phyloP scores from a whole-genome alignment of 345 rosid genomes.

The Balakata baccata region DNA sequence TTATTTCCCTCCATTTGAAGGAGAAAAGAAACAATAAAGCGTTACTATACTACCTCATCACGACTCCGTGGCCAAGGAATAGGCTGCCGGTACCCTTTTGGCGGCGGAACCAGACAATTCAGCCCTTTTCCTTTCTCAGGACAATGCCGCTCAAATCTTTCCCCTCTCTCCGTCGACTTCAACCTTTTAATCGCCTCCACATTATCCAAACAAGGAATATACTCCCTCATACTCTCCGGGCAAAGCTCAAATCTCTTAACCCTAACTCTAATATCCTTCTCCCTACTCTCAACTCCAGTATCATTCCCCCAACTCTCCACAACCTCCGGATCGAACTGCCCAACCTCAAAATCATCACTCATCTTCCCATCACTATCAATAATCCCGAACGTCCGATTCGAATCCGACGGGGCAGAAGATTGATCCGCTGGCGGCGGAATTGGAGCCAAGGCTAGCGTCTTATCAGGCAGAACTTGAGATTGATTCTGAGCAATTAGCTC shows the following conservation, averaged over 20 bases:
- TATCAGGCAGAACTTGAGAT: constrained; percentile 12
- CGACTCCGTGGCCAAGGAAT: constrained; percentile 96
- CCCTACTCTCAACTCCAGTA: constrained; percentile 21
- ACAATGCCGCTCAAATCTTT: constrained; percentile 80
- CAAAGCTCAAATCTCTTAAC: constrained; percentile 51
- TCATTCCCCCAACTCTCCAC: constrained; percentile 51
- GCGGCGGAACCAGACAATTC: constrained; percentile 81
- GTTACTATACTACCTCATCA: constrained; percentile 62
- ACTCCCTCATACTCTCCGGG: constrained; percentile 59
- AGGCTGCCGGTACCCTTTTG: constrained; percentile 63
- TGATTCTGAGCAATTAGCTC: constrained; percentile 39
- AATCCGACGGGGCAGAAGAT: constrained; percentile 38
- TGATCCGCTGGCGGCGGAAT: constrained; percentile 35
- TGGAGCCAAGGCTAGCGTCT: background rate
- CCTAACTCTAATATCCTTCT: constrained; percentile 25
- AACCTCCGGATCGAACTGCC: constrained; percentile 65
- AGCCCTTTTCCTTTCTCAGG: constrained; percentile 56
- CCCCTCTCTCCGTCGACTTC: constrained; percentile 75
- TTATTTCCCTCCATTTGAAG: no score
- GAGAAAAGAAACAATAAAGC: background rate
- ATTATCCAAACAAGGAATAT: constrained; percentile 89
- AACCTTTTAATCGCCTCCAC: constrained; percentile 57
- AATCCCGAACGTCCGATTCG: constrained; percentile 58
- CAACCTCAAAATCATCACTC: constrained; percentile 74
- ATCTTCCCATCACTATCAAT: constrained; percentile 76